Conservation (phyloP, 2,329 filamentous ascomycete genomes). For the Emergomyces africanus region DNA sequence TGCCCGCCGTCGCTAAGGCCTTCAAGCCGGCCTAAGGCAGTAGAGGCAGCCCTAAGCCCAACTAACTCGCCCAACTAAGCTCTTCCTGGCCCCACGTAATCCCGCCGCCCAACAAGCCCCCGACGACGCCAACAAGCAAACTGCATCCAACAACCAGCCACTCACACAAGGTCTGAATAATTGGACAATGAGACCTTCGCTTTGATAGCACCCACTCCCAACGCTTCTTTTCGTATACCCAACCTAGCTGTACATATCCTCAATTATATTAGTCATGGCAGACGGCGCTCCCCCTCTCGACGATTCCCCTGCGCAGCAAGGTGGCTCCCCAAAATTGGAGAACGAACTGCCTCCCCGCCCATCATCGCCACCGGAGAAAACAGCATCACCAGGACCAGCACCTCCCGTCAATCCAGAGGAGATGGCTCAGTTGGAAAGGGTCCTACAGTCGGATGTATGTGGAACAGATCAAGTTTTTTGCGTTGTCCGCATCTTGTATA, state of each 20-base stretch:
- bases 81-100: neutral
- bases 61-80: neutral
- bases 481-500: neutral
- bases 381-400: neutral
- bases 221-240: neutral
- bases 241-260: neutral
- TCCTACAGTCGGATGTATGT: constrained; percentile 37
- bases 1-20: neutral
- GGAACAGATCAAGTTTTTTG: neutral
- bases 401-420: constrained; percentile 21
- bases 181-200: neutral
- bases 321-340: constrained; percentile 12
- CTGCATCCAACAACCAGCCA: neutral
- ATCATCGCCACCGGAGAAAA: neutral
- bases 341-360: constrained; percentile 18
- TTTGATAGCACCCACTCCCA: neutral
- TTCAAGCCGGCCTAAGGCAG: too few species aligned
- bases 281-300: constrained; percentile 19
- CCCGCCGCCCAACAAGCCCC: too few species aligned
- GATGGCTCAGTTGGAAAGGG: constrained; percentile 29
- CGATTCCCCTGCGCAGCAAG: constrained; percentile 15
- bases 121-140: neutral
- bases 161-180: neutral
- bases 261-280: constrained; percentile 16
- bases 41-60: too few species aligned